phyloP scores from a whole-genome alignment of 225 moss, liverwort and hornwort genomes.

The Physcomitrium patens region DNA sequence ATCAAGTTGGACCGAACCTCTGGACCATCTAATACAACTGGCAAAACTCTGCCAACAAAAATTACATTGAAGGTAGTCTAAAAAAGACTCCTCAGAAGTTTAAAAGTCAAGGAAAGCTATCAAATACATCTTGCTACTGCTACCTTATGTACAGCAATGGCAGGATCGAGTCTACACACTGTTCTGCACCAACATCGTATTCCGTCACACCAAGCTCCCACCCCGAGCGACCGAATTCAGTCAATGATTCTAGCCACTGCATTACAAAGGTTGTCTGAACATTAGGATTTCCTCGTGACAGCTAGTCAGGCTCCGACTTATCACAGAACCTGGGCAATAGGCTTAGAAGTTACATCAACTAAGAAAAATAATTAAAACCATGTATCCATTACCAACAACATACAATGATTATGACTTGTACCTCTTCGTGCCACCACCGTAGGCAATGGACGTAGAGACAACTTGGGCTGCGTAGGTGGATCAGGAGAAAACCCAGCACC shows the following conservation, averaged over 20 bases:
- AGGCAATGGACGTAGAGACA: too few relatives aligned
- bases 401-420: conserved; percentile 27
- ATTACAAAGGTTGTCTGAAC: conserved; percentile 17
- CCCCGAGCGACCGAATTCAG: conserved; percentile 31
- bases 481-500: conserved; percentile 34
- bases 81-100: conserved; percentile 38
- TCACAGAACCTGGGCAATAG: conserved; percentile 30
- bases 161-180: conserved; percentile 36
- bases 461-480: conserved; percentile 12
- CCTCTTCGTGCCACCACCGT: conserved; percentile 34
- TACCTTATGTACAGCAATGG: conserved; percentile 62
- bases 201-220: conserved; percentile 42
- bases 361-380: conserved; percentile 20
- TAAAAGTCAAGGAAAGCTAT: conserved; percentile 37
- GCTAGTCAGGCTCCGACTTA: conserved; percentile 29
- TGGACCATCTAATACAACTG: conserved; percentile 45
- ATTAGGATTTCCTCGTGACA: conserved; percentile 21
- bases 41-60: conserved; percentile 39
- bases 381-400: conserved; percentile 27
- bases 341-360: conserved; percentile 29
- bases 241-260: conserved; percentile 38
- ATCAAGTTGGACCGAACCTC: conserved; percentile 35
- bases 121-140: conserved; percentile 56
- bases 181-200: conserved; percentile 36
- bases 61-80: conserved; percentile 46